phyloP scores from a whole-genome alignment of 2,329 filamentous ascomycete species.

The Chaetomiaceae sp. region DNA sequence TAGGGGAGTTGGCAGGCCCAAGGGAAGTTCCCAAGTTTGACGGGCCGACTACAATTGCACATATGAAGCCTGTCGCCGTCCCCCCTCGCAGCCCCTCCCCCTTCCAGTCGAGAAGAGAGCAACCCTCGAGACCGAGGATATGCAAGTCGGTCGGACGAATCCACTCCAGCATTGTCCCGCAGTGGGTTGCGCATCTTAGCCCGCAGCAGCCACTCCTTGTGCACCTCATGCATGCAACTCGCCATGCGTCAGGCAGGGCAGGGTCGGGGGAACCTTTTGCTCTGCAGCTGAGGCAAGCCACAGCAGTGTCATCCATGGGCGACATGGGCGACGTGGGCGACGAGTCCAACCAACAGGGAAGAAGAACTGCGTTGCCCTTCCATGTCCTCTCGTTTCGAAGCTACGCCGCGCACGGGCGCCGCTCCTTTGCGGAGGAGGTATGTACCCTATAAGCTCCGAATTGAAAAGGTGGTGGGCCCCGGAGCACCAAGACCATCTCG shows the following conservation, averaged over 20 bases:
- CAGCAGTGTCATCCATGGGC: constrained; percentile 4
- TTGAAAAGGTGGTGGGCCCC: background rate
- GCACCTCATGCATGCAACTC: constrained; percentile 12
- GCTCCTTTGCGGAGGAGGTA: constrained; percentile 10
- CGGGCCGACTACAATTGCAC: constrained; percentile 17
- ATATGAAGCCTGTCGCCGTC: background rate
- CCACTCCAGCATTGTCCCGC: background rate
- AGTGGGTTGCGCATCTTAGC: background rate
- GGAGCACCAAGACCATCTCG: background rate
- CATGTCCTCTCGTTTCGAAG: constrained; percentile 6
- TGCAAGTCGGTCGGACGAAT: constrained; percentile 1
- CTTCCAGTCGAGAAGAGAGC: background rate
- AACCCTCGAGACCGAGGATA: constrained; percentile 5
- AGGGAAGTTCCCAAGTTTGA: constrained; percentile 16
- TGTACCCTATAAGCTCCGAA: background rate
- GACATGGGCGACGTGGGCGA: background rate
- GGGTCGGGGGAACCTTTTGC: background rate
- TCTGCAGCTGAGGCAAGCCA: constrained; percentile 20
- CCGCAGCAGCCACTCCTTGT: background rate
- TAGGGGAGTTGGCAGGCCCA: constrained; percentile 20
- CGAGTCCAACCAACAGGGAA: constrained; percentile 4
- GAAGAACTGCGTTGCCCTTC: background rate
- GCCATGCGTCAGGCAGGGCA: constrained; percentile 9
- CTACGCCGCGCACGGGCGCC: constrained; percentile 19
- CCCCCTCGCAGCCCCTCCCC: constrained; percentile 1